Conservation (phyloP, 768 basidiomycete species). For the Macrolepiota dolichaula region DNA sequence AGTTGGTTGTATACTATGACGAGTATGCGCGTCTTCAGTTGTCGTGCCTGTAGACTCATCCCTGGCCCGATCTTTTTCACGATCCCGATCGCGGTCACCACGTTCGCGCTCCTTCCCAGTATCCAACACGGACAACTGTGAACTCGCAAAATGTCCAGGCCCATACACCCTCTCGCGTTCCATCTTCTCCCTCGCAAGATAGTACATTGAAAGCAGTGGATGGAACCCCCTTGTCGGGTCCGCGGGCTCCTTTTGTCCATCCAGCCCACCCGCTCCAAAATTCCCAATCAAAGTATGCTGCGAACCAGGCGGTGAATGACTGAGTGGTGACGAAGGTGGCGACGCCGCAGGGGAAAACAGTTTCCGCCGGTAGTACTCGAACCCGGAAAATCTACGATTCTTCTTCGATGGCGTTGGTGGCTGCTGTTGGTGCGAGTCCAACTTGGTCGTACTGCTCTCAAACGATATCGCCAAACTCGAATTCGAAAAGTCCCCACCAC, state of each 20-base stretch:
- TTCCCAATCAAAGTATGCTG: conserved; percentile 50
- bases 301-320: conserved; percentile 58
- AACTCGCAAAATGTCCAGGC: conserved; percentile 89
- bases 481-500: conserved; percentile 58
- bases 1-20: conserved; percentile 19
- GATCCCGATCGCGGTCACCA: not conserved
- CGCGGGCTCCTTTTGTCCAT: conserved; percentile 45
- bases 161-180: conserved; percentile 95
- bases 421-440: conserved; percentile 25
- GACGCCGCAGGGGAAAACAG: conserved; percentile 66
- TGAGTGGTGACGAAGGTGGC: conserved; percentile 36
- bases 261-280: conserved; percentile 29
- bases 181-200: conserved; percentile 91
- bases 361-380: conserved; percentile 92
- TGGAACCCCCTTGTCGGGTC: conserved; percentile 95
- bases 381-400: conserved; percentile 86
- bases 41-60: conserved; percentile 11
- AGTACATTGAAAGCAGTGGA: conserved; percentile 95
- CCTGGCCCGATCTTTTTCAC: conserved; percentile 4
- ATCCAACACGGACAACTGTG: conserved; percentile 65
- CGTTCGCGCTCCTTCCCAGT: conserved; percentile 1
- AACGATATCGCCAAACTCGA: conserved; percentile 70
- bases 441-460: conserved; percentile 41
- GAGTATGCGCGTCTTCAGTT: conserved; percentile 12
- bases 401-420: conserved; percentile 53